Evolutionary conservation across 1,284 basidiomycete species (phyloP).

Genomic region (Xanthoconium separans): DNA sequence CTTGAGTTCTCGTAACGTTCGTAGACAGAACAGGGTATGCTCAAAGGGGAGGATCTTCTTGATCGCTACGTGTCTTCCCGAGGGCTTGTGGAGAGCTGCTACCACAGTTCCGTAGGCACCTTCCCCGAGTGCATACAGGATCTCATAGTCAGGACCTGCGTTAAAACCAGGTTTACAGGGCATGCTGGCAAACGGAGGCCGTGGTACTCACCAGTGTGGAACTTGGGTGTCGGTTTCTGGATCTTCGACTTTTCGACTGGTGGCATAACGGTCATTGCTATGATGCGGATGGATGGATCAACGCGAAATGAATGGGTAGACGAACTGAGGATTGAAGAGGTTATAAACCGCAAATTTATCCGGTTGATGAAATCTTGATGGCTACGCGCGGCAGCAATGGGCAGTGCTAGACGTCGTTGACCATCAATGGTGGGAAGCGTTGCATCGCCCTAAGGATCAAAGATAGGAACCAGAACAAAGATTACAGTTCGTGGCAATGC

Average conservation of each 20-base stretch:
- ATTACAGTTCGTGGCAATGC: not conserved
- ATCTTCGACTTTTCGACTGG: conserved; percentile 18
- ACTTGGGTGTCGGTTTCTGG: conserved; percentile 56
- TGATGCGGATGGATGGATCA: not conserved
- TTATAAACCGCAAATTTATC: conserved; percentile 5
- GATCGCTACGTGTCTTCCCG: conserved; percentile 69
- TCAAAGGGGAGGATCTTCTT: conserved; percentile 87
- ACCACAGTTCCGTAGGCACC: conserved; percentile 76
- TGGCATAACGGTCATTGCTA: conserved; percentile 11
- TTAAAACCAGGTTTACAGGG: conserved; percentile 11
- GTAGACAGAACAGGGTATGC: conserved; percentile 76
- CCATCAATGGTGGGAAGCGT: conserved; percentile 3
- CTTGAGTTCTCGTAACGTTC: conserved; percentile 79
- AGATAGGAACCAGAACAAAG: conserved; percentile 10
- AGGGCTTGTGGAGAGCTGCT: conserved; percentile 65
- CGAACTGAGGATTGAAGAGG: not conserved
- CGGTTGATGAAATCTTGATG: conserved; percentile 16
- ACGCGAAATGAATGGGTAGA: not conserved
- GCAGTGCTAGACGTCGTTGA: conserved; percentile 8
- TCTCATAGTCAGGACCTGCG: conserved; percentile 69
- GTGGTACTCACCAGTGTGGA: conserved; percentile 55
- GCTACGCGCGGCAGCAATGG: not conserved
- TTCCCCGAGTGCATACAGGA: conserved; percentile 74
- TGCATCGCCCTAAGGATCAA: conserved; percentile 18
- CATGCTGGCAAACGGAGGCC: not conserved